These are phyloP conservation scores for Didymella exigua DNA, from an alignment of 2,329 filamentous ascomycete species.

Conservation along the genomic window DNA sequence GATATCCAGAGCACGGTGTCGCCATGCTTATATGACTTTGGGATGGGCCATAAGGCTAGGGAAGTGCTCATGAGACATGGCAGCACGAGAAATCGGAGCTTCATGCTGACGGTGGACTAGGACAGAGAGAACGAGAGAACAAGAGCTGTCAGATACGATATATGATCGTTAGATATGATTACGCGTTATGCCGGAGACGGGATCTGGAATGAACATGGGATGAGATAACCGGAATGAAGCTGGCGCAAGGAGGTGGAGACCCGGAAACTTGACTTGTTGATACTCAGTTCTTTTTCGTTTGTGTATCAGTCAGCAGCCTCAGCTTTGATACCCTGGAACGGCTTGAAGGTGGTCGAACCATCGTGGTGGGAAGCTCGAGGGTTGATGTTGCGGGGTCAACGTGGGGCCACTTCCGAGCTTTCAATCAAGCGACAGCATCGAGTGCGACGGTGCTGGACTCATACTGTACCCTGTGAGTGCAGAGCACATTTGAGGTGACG, in stretches of 20 bases:
- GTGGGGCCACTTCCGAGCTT: not conserved
- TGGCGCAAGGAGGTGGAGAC: slow-evolving; percentile 20
- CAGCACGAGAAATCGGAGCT: slow-evolving; percentile 16
- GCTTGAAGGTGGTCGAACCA: slow-evolving; percentile 2
- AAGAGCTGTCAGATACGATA: not conserved
- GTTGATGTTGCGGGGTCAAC: slow-evolving; percentile 7
- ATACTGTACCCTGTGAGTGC: not conserved
- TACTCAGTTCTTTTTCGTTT: not conserved
- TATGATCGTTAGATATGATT: not conserved
- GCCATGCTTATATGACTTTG: slow-evolving; percentile 46
- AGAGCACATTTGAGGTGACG: not conserved
- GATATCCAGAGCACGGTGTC: slow-evolving; percentile 50
- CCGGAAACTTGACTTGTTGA: not conserved
- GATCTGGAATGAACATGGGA: slow-evolving; percentile 14
- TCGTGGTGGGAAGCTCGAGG: not conserved
- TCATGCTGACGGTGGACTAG: slow-evolving; percentile 26
- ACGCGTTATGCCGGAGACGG: not conserved
- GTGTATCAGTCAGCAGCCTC: not conserved
- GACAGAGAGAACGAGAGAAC: not conserved
- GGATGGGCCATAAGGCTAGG: slow-evolving; percentile 53
- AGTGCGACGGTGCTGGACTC: not conserved
- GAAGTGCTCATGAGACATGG: slow-evolving; percentile 32
- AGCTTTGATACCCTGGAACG: not conserved
- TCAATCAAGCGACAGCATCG: not conserved
- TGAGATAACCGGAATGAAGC: slow-evolving; percentile 13